Percentiles rank a stretch among this genome's conserved stretches.
Conservation (phyloP, 2,329 filamentous ascomycete genomes). For the Ilyonectria robusta region DNA sequence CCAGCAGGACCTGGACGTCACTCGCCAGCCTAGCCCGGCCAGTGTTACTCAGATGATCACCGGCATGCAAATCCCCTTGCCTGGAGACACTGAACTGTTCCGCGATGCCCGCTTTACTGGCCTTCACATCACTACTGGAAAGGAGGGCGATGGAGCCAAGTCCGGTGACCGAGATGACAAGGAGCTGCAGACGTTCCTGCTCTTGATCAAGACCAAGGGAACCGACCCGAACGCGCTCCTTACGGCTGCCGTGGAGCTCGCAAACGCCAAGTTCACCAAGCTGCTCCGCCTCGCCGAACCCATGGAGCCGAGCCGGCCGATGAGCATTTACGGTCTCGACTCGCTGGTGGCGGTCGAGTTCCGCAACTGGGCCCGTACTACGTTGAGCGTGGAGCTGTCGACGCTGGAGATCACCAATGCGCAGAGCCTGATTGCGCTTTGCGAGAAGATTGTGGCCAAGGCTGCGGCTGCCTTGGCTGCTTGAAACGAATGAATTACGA, state of each 20-base stretch:
- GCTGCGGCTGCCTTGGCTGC: slow-evolving; percentile 11
- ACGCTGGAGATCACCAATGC: slow-evolving; percentile 50
- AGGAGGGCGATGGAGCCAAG: slow-evolving; percentile 16
- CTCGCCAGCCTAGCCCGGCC: slow-evolving; percentile 24
- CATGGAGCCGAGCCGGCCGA: slow-evolving; percentile 44
- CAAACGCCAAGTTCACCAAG: slow-evolving; percentile 42
- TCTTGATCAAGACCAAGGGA: slow-evolving; percentile 26
- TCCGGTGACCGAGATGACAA: slow-evolving; percentile 19
- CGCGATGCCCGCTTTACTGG: slow-evolving; percentile 45
- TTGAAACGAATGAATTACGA: neutral
- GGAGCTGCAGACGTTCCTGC: slow-evolving; percentile 32
- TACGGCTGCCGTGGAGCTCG: slow-evolving; percentile 37
- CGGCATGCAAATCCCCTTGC: slow-evolving; percentile 43
- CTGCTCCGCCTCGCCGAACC: slow-evolving; percentile 43
- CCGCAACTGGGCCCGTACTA: slow-evolving; percentile 44
- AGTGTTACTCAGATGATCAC: slow-evolving; percentile 47
- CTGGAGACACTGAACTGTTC: slow-evolving; percentile 40
- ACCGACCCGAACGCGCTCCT: slow-evolving; percentile 30
- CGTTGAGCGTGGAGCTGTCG: slow-evolving; percentile 45
- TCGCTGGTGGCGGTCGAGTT: slow-evolving; percentile 50
- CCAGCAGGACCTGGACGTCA: slow-evolving; percentile 40
- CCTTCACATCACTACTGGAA: slow-evolving; percentile 21
- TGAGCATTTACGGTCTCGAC: slow-evolving; percentile 49
- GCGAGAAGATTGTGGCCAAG: slow-evolving; percentile 45
- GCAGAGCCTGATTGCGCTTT: slow-evolving; percentile 40